These are phyloP conservation scores for Jamesozyma hellenica DNA, from an alignment of 805 yeast species.

Conservation along the genomic window DNA sequence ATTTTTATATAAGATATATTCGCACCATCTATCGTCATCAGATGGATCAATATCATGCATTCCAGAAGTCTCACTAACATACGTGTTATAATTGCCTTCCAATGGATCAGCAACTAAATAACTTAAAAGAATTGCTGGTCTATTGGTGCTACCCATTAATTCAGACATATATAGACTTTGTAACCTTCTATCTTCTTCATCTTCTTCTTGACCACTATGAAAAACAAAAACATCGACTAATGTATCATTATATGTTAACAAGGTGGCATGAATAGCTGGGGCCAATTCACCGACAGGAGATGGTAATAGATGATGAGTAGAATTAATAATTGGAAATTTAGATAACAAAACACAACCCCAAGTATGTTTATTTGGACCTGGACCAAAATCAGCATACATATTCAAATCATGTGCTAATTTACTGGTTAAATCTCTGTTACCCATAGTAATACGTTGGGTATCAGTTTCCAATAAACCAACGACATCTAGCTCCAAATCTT, in stretches of 20 bases:
- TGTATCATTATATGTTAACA: constrained; percentile 74
- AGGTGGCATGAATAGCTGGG: constrained; percentile 94
- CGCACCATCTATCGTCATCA: constrained; percentile 98
- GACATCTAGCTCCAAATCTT: constrained; percentile 82
- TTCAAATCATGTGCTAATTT: constrained; percentile 83
- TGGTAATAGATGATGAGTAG: constrained; percentile 86
- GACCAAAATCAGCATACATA: constrained; percentile 94
- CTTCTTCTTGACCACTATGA: constrained; percentile 98
- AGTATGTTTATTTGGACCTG: constrained; percentile 95
- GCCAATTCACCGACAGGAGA: constrained; percentile 97
- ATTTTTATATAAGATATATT: constrained; percentile 82
- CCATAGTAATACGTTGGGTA: constrained; percentile 88
- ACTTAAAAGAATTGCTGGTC: constrained; percentile 81
- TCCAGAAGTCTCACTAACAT: constrained; percentile 72
- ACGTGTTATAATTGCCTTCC: constrained; percentile 84
- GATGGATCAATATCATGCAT: constrained; percentile 90
- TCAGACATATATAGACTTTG: constrained; percentile 70
- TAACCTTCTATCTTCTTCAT: constrained; percentile 80
- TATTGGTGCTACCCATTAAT: constrained; percentile 65
- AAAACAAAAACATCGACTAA: constrained; percentile 87
- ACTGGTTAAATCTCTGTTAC: constrained; percentile 89
- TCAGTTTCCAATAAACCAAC: constrained; percentile 88
- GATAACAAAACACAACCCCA: constrained; percentile 95
- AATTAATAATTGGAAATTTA: constrained; percentile 84
- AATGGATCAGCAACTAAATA: constrained; percentile 83